phyloP scores from a whole-genome alignment of 148 eudicot genomes.

The Rhododendron griersonianum region DNA sequence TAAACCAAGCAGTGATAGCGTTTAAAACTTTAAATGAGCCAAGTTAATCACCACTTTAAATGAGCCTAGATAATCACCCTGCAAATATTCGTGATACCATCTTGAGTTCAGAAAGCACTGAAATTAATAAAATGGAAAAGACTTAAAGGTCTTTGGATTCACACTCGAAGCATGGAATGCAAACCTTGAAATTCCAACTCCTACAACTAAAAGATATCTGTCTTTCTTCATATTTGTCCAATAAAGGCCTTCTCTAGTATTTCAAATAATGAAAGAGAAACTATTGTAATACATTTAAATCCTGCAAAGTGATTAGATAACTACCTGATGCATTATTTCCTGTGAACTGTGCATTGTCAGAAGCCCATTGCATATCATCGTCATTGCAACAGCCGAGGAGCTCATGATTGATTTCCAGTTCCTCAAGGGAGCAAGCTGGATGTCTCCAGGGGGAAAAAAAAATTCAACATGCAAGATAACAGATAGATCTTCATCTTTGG shows the following conservation, averaged over 20 bases:
- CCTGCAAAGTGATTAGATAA: background rate
- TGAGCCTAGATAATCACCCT: no score
- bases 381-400: constrained; percentile 1
- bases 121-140: background rate
- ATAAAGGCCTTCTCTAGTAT: background rate
- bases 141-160: no score
- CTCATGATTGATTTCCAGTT: background rate
- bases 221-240: background rate
- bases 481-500: no score
- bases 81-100: no score
- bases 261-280: background rate
- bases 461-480: no score
- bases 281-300: background rate
- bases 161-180: background rate
- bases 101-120: no score
- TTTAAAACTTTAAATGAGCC: no score
- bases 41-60: no score
- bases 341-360: constrained; percentile 51
- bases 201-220: background rate
- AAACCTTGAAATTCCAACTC: background rate
- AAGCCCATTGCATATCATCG: background rate
- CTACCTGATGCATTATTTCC: constrained; percentile 56
- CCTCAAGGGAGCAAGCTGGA: constrained; percentile 12
- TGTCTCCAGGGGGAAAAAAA: background rate
- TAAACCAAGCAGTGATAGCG: no score